These are phyloP conservation scores for Colletotrichum aenigma DNA, from an alignment of 2,329 filamentous ascomycete genomes.

Conservation along the genomic window DNA sequence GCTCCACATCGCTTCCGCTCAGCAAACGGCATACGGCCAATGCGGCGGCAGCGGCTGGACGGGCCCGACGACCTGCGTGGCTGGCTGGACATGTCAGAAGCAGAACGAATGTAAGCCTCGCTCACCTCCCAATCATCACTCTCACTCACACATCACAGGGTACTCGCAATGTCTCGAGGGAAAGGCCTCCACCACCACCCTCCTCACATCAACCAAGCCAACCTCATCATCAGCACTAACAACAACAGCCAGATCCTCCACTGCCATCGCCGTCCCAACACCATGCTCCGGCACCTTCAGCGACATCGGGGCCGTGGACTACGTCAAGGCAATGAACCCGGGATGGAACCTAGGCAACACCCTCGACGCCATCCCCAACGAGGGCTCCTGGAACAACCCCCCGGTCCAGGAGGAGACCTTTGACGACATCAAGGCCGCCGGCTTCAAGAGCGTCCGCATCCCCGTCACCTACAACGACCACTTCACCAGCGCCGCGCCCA, in stretches of 20 bases:
- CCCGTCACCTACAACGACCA: slow-evolving; percentile 66
- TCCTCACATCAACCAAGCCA: background rate
- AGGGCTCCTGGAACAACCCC: slow-evolving; percentile 64
- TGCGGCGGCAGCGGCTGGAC: slow-evolving; percentile 16
- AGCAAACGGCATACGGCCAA: slow-evolving; percentile 8
- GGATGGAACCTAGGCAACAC: slow-evolving; percentile 68
- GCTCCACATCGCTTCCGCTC: background rate
- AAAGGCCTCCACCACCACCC: background rate
- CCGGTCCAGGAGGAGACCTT: slow-evolving; percentile 55
- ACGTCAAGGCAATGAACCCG: slow-evolving; percentile 51
- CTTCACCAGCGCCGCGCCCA: slow-evolving; percentile 52
- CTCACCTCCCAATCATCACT: background rate
- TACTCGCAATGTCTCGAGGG: slow-evolving; percentile 20
- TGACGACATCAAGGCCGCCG: slow-evolving; percentile 53
- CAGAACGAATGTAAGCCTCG: slow-evolving; percentile 2
- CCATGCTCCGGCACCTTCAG: slow-evolving; percentile 46
- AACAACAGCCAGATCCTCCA: background rate
- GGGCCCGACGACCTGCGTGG: slow-evolving; percentile 5
- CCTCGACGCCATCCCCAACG: slow-evolving; percentile 45
- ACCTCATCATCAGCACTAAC: background rate
- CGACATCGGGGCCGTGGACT: slow-evolving; percentile 49
- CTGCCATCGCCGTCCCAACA: background rate
- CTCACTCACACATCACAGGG: background rate
- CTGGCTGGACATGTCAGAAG: slow-evolving; percentile 12
- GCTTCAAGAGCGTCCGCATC: slow-evolving; percentile 63